Conservation (phyloP, 2,329 filamentous ascomycete genomes). For the Alternaria alternata region DNA sequence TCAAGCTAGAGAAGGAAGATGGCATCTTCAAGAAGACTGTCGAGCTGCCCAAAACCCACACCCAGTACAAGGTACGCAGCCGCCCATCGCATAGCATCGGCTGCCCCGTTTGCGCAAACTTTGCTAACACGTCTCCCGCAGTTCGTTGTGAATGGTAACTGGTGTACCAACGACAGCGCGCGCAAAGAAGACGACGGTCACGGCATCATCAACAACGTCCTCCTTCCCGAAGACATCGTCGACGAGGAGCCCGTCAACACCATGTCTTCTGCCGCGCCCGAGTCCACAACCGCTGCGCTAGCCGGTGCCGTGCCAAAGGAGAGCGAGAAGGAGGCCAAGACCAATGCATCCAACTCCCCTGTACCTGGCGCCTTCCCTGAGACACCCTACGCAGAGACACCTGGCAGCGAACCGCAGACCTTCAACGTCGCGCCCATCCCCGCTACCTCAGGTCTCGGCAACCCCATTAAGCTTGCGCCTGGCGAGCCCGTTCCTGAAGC, state of each 20-base stretch:
- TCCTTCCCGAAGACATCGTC: conserved; percentile 75
- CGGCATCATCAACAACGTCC: conserved; percentile 92
- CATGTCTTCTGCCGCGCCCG: conserved; percentile 73
- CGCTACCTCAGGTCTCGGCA: conserved; percentile 68
- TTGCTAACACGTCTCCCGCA: conserved; percentile 53
- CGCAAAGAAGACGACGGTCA: conserved; percentile 83
- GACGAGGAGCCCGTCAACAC: conserved; percentile 58
- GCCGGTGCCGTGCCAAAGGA: conserved; percentile 73
- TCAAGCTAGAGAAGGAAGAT: conserved; percentile 80
- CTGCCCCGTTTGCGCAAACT: conserved; percentile 13
- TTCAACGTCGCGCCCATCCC: conserved; percentile 68
- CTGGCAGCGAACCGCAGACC: conserved; percentile 50
- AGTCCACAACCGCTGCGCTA: conserved; percentile 75
- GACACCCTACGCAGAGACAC: conserved; percentile 71
- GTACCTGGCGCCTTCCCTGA: conserved; percentile 74
- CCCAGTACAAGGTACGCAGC: conserved; percentile 87
- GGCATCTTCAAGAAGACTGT: conserved; percentile 81
- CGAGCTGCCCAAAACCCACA: conserved; percentile 73
- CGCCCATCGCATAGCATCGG: conserved; percentile 5
- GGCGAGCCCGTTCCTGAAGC: conserved; percentile 81
- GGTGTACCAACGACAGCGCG: conserved; percentile 82
- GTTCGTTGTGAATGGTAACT: conserved; percentile 95
- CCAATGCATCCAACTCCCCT: conserved; percentile 50
- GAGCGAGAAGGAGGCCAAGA: conserved; percentile 30
- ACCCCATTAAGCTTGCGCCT: conserved; percentile 79